Evolutionary conservation across 768 basidiomycete species (phyloP), one percentile per base, ranked within the genome.

Genomic region (Epithele typhae): DNA sequence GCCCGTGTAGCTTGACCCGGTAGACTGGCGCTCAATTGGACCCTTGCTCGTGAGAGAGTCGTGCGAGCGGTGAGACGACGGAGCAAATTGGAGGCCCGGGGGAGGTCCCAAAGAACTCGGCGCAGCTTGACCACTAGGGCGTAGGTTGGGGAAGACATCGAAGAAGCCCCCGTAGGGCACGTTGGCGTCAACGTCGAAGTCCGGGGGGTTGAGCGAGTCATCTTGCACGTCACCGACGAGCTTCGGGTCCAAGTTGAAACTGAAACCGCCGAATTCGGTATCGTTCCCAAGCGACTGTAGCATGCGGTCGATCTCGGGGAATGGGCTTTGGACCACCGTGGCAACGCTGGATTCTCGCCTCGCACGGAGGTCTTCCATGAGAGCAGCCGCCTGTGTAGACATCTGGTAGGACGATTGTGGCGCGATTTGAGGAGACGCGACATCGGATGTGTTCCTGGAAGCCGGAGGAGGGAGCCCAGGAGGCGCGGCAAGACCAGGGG

Each of bases 241-340:
- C 55, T 82, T 87, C 22, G 86, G 85, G 63, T 91, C 90, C 36
- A 92, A 68, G 64, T 83, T 92, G 68, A 94, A 93, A 62, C 84
- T 90, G 69, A 93, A 93, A 8, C 85, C 81, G 25, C 79, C 73
- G 58, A 74, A 74, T 43, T 71, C 78, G 24, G 68, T 76, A 53
- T 84, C 84, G 35, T 73, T 79, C 7, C 75, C 77, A 35, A 92
- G 70, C 39, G 78, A 81, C 59, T 86, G 81, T 37, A 93, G 70
- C 17, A 87, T 91, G 24, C 87, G 80, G 62, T 92, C 91, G 54
- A 94, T 82, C 53, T 94, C 92, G 9, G 92, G 92, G 76, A 94
- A 94, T 10, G 88, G 79, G 62, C 75, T 89, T 25, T 54, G 57
- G 5, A 69, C 65, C 37, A 67, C 64, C 33, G 68, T 62, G 7